Percentiles rank a stretch among this genome's conserved stretches.
Evolutionary conservation across 352 stramenopile species (phyloP).

Genomic region (Pythium phragmitis): DNA sequence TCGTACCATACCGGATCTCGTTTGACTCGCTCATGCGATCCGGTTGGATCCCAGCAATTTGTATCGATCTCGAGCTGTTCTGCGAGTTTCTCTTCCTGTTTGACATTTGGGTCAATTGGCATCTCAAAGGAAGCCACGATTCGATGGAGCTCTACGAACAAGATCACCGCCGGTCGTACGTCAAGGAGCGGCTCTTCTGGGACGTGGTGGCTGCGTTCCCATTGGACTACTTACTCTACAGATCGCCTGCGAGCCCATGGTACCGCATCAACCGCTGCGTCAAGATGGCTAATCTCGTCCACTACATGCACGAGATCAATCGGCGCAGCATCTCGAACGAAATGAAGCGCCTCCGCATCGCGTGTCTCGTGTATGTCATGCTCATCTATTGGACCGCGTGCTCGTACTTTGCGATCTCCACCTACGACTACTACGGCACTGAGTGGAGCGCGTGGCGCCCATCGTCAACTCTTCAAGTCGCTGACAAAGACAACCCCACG

Average conservation of each 20-base stretch:
- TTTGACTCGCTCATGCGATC: conserved; percentile 38
- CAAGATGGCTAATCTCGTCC: conserved; percentile 47
- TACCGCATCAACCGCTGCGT: conserved; percentile 49
- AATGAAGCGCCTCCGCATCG: conserved; percentile 48
- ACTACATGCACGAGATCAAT: conserved; percentile 66
- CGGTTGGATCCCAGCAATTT: conserved; percentile 27
- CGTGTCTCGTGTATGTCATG: conserved; percentile 46
- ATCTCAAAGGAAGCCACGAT: conserved; percentile 33
- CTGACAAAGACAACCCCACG: conserved; percentile 22
- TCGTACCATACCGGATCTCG: conserved; percentile 56
- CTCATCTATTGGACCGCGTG: conserved; percentile 68
- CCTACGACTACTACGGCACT: conserved; percentile 42
- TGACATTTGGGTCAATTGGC: conserved; percentile 65
- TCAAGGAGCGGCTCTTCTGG: conserved; percentile 40
- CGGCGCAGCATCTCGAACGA: conserved; percentile 60
- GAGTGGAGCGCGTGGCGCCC: conserved; percentile 56
- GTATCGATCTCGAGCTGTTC: conserved; percentile 37
- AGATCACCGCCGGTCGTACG: conserved; percentile 41
- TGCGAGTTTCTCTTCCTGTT: conserved; percentile 53
- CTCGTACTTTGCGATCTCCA: conserved; percentile 51
- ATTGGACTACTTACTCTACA: conserved; percentile 47
- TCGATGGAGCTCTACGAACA: conserved; percentile 64
- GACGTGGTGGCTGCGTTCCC: conserved; percentile 47
- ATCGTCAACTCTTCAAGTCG: conserved; percentile 30
- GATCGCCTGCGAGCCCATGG: conserved; percentile 30